Base-by-base conservation (phyloP, 345 rosid genomes). In the Rhodamnia argentea region DNA sequence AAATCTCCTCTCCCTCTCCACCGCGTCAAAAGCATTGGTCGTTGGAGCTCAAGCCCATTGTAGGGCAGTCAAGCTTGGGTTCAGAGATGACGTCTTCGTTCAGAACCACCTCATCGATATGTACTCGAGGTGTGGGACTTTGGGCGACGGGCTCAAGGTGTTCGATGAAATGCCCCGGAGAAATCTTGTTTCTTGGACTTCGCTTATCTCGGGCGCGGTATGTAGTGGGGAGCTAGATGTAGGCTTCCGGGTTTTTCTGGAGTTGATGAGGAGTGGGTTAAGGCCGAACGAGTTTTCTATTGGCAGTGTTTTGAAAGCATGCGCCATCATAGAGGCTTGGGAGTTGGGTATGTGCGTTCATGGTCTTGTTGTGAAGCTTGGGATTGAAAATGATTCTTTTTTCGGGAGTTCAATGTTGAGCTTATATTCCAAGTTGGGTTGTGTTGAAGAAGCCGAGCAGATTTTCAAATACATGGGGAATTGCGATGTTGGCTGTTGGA, bases 171-270 rank as follows among this genome's bases (percentile, higher is more conserved):
- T 91, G 90, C 78, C 91, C 59, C 44, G 42, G 2, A 85, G 89
- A 86, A 91, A 89, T 88, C 32, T 89, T 83, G 74, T 91, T n/a
- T 90, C 93, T 55, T 91, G 91, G 91, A 90, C 91, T 85, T 78
- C 89, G 82, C 83, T 87, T 51, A 82, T 91, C 82, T 90, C 90
- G 2, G 85, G 86, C 9, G 86, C 91, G 1, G 40, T 81, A 44
- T 85, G 85, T 37, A 52, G 52, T 24, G 87, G 86, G 50, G 88
- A 90, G 51, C 60, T 87, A 47, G 83, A 84, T 14, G 24, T 88
- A 58, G 88, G 90, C 15, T 56, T 86, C 55, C 82, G 64, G 70
- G 59, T 86, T 82, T 91, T 83, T 58, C 29, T 87, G 86, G 84
- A 84, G 40, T 82, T 90, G 93, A 86, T 44, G 78, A 84, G 87